Evolutionary conservation across 805 yeast species (phyloP), one percentile per base, ranked within the genome.

Genomic region (Clavispora carvajalis): DNA sequence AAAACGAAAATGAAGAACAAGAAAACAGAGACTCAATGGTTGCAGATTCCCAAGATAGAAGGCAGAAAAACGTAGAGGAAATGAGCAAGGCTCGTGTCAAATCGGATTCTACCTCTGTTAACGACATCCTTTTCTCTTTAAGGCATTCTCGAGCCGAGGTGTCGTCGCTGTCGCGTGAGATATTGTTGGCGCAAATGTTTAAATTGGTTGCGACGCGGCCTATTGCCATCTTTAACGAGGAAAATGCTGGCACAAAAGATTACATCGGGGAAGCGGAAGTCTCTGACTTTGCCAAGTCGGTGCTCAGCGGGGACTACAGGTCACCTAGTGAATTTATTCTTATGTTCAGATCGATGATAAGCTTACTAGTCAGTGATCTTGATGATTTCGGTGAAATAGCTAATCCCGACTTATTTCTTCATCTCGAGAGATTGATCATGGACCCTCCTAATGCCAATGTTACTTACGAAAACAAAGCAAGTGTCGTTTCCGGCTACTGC

Each of bases 171-270:
- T 68, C 76, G 7, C 55, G 80, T 41, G 79, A 76, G 48, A 48
- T 73, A 44, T 59, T 77, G 21, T 54, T 75, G 45, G 77, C 75
- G 6, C 79, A 77, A 53, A 58, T 77, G 36, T 74, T 68, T 49
- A 71, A 71, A 43, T 56, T 75, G 54, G 62, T 71, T 24, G 71
- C 71, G 5, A 62, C 66, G 34, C 69, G 64, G 39, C 73, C 76
- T 7, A 48, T 69, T 22, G 38, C 58, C 5, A 55, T 63, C 2
- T 57, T 52, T 43, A 67, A 67, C 44, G 69, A 68, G 34, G 65
- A 63, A 41, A 47, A 58, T 46, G 44, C 52, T 6, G 73, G 69
- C 7, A 38, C 51, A 1, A 21, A 17, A 6, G 63, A 64, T n/a
- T 62, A 58, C 26, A 63, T 72, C 25, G 55, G 60, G 16, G 73